Conservation (phyloP, 345 rosid genomes). For the Sisymbrium altissimum region DNA sequence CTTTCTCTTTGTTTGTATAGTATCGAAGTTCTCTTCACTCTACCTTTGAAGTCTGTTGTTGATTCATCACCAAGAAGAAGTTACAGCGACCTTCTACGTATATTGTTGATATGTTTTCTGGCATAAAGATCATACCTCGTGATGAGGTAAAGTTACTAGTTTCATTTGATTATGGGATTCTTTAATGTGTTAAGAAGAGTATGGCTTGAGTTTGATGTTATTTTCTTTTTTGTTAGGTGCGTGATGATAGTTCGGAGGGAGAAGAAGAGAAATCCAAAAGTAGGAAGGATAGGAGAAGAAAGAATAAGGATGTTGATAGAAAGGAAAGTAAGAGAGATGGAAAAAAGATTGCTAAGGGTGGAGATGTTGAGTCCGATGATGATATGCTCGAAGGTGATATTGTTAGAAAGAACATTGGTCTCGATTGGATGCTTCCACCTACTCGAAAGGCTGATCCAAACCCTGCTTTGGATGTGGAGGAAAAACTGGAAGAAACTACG, state of each 20-base stretch:
- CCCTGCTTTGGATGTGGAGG: conserved; percentile 35
- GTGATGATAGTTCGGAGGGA: conserved; percentile 31
- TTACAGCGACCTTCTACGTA: not conserved
- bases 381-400: conserved; percentile 35
- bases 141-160: conserved; percentile 41
- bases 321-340: not conserved
- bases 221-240: conserved; percentile 34
- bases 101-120: conserved; percentile 52
- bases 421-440: conserved; percentile 89
- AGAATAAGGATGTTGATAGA: not conserved
- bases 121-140: conserved; percentile 72
- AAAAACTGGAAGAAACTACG: conserved; percentile 39
- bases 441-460: conserved; percentile 37
- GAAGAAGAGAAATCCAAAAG: conserved; percentile 13
- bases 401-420: conserved; percentile 66
- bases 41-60: not conserved
- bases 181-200: not conserved
- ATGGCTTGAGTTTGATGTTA: not conserved
- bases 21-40: not conserved
- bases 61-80: not conserved
- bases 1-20: not conserved
- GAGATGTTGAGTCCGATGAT: conserved; percentile 42
- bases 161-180: not conserved
- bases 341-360: not conserved
- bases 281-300: not conserved